Evolutionary conservation across 2,329 filamentous ascomycete species (phyloP).

Genomic region (Monosporascus sp.): DNA sequence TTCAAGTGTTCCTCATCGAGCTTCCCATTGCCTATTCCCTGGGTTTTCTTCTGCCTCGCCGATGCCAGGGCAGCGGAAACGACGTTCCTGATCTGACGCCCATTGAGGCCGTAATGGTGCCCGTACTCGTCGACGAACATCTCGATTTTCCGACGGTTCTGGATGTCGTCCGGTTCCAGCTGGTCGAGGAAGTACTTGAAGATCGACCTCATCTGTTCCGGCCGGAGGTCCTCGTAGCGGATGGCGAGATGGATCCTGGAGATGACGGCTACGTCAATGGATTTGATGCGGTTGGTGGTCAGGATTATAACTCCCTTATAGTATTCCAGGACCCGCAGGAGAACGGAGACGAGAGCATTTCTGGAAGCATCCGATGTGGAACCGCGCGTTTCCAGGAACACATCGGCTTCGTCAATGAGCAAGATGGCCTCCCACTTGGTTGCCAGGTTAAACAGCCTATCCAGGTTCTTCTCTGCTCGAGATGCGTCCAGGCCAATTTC

Average conservation of each 20-base stretch:
- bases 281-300: slow-evolving; percentile 18
- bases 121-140: background rate
- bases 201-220: slow-evolving; percentile 6
- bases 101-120: background rate
- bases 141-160: background rate
- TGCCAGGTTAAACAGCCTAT: slow-evolving; percentile 10
- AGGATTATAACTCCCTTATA: slow-evolving; percentile 11
- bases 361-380: slow-evolving; percentile 3
- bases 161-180: slow-evolving; percentile 5
- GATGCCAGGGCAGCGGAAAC: background rate
- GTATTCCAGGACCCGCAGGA: slow-evolving; percentile 8
- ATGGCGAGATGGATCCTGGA: slow-evolving; percentile 17
- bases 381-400: slow-evolving; percentile 12
- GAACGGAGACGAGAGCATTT: slow-evolving; percentile 13
- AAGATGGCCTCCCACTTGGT: slow-evolving; percentile 19
- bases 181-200: slow-evolving; percentile 13
- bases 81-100: background rate
- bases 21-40: background rate
- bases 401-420: slow-evolving; percentile 8
- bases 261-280: slow-evolving; percentile 17
- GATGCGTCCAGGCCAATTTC: slow-evolving; percentile 7
- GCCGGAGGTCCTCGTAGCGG: slow-evolving; percentile 10
- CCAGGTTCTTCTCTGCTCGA: slow-evolving; percentile 6
- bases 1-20: background rate
- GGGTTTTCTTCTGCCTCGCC: background rate